Evolutionary conservation across 345 rosid species (phyloP), one percentile per base, ranked within the genome.

Genomic region (Pistacia vera): DNA sequence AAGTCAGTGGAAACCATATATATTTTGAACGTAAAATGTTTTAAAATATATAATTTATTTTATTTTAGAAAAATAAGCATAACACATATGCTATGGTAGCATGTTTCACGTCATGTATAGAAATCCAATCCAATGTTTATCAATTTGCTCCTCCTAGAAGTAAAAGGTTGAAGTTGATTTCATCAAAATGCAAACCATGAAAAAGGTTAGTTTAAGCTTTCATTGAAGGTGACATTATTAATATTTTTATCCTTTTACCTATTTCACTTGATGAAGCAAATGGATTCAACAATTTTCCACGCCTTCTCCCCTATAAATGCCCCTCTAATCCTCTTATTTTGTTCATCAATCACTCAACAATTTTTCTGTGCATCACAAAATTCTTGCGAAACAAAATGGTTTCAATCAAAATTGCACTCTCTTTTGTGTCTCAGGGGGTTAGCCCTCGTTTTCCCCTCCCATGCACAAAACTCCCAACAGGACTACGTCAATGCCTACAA

Each of bases 401-500:
- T 33, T 52, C 3, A 11, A 5, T 36, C 33, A 73, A 33, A 51
- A 18, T 73, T 62, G 33, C 69, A n/a, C 9, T 7, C 51, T 30
- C 51, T 73, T 52, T 33, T 63, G 30, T 73, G 35, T 18, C 12
- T 35, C 20, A 4, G 63, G 0, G 61, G 69, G 48, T 73, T 63
- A 61, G 68, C 61, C 33, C 75, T 72, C 4, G 41, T 61, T 20
- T 17, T 48, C 7, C 22, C 48, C 52, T 73, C 49, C 76, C 36
- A 63, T 63, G 77, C 90, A 22, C 88, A 86, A 44, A 77, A 87
- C 68, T 71, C 85, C n/a, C 79, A 56, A 0, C 81, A 80, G 49
- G 88, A 84, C 78, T 87, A 79, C 64, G 72, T 89, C 57, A 41
- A 81, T 38, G 87, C 89, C 1, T 90, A 90, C 85, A 90, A 90